phyloP scores from a whole-genome alignment of 768 basidiomycete species.

The Holtermannia corniformis region DNA sequence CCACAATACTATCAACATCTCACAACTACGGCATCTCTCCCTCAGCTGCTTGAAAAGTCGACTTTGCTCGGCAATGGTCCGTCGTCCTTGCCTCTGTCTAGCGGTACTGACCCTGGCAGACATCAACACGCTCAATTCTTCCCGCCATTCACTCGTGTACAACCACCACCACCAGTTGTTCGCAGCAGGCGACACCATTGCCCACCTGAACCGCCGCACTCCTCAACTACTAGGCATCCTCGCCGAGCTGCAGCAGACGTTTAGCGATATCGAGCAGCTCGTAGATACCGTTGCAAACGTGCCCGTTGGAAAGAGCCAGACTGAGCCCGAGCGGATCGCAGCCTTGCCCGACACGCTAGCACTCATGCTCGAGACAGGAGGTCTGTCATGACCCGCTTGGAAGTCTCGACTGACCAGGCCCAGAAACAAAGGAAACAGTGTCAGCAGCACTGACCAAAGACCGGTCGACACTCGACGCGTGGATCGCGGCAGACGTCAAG shows the following conservation, averaged over 20 bases:
- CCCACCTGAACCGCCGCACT: conserved; percentile 33
- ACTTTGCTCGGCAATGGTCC: conserved; percentile 23
- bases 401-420: too few species aligned
- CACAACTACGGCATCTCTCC: conserved; percentile 20
- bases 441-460: background rate
- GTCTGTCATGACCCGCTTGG: too few species aligned
- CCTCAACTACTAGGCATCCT: conserved; percentile 38
- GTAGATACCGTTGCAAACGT: conserved; percentile 28
- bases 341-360: background rate
- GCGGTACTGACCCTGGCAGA: conserved; percentile 13
- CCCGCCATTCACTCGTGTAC: conserved; percentile 36
- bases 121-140: conserved; percentile 31
- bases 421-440: background rate
- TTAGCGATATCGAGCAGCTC: conserved; percentile 34
- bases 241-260: conserved; percentile 31
- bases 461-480: background rate
- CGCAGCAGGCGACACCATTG: conserved; percentile 39
- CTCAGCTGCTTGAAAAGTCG: conserved; percentile 29
- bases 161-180: conserved; percentile 42
- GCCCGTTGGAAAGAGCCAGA: background rate
- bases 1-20: conserved; percentile 33
- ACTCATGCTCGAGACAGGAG: background rate
- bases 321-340: background rate
- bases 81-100: background rate
- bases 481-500: background rate